phyloP scores from a whole-genome alignment of 768 basidiomycete genomes.

The Phallus indusiatus region DNA sequence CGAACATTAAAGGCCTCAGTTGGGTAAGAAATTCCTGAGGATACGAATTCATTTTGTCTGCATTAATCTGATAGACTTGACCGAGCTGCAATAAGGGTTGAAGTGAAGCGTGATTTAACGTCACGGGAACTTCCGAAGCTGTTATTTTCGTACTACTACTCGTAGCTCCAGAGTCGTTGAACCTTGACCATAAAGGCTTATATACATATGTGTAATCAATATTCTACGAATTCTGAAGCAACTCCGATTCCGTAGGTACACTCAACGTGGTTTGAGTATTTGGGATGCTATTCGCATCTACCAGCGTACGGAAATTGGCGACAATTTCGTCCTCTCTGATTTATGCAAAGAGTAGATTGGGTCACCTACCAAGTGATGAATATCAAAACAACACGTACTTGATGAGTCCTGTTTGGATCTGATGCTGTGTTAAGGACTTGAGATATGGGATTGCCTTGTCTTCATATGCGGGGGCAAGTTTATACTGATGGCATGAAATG shows the following conservation, averaged over 20 bases:
- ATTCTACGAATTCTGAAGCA: not conserved
- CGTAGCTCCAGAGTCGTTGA: no score
- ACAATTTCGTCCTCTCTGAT: slow-evolving; percentile 16
- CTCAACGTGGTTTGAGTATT: slow-evolving; percentile 14
- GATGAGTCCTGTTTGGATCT: slow-evolving; percentile 25
- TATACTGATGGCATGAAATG: slow-evolving; percentile 14
- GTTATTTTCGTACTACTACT: no score
- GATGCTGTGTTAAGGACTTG: slow-evolving; percentile 20
- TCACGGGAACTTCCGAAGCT: no score
- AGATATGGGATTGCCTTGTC: slow-evolving; percentile 24
- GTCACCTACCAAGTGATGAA: not conserved
- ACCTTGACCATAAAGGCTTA: no score
- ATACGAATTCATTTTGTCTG: slow-evolving; percentile 73
- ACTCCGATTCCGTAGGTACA: slow-evolving; percentile 14
- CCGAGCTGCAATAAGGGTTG: not conserved
- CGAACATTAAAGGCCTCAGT: slow-evolving; percentile 88
- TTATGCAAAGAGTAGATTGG: not conserved
- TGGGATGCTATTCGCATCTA: slow-evolving; percentile 5
- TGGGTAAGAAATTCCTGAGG: slow-evolving; percentile 85
- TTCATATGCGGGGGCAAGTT: slow-evolving; percentile 18
- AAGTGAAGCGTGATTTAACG: not conserved
- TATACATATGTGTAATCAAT: not conserved
- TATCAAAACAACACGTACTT: slow-evolving; percentile 13
- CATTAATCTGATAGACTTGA: not conserved
- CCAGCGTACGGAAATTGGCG: slow-evolving; percentile 13